Evolutionary conservation across 108 stramenopile species (phyloP).

Genomic region (Cyclotella cryptica): DNA sequence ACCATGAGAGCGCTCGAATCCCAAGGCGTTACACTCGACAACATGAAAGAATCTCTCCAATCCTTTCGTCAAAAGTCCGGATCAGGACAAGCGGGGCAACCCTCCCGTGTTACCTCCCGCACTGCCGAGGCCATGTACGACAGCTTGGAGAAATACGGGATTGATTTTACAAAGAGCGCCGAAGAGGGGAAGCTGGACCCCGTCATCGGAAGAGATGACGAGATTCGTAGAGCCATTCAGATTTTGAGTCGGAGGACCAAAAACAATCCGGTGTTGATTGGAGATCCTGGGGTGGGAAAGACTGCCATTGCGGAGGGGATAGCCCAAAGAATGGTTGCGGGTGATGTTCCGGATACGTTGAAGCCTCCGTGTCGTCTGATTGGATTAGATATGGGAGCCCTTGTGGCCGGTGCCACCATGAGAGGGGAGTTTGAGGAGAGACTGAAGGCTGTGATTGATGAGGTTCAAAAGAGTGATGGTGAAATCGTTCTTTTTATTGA

Average conservation of each 20-base stretch:
- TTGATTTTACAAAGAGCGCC: slow-evolving; percentile 94
- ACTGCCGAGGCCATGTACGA: slow-evolving; percentile 93
- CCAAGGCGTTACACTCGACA: slow-evolving; percentile 62
- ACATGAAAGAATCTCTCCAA: slow-evolving; percentile 64
- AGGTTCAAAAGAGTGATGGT: slow-evolving; percentile 94
- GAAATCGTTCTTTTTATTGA: slow-evolving; percentile 98
- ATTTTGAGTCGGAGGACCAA: slow-evolving; percentile 97
- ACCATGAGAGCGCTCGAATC: slow-evolving; percentile 62
- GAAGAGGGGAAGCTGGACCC: slow-evolving; percentile 92
- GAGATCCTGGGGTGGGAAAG: slow-evolving; percentile 98
- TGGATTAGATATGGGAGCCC: slow-evolving; percentile 96
- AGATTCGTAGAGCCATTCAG: slow-evolving; percentile 96
- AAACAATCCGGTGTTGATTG: slow-evolving; percentile 98
- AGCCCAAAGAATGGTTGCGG: slow-evolving; percentile 88
- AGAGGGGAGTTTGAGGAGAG: slow-evolving; percentile 99
- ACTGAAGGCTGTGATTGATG: slow-evolving; percentile 98
- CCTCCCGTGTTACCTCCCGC: slow-evolving; percentile 57
- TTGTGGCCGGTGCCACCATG: slow-evolving; percentile 98
- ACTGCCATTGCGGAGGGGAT: slow-evolving; percentile 98
- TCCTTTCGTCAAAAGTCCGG: slow-evolving; percentile 63
- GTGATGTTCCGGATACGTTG: slow-evolving; percentile 87
- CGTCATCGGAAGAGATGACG: slow-evolving; percentile 99
- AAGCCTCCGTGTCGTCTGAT: slow-evolving; percentile 85
- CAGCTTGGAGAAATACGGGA: slow-evolving; percentile 93
- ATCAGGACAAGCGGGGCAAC: slow-evolving; percentile 24